These are phyloP conservation scores for Candida dendrica DNA, from an alignment of 805 yeast species.

Conservation along the genomic window DNA sequence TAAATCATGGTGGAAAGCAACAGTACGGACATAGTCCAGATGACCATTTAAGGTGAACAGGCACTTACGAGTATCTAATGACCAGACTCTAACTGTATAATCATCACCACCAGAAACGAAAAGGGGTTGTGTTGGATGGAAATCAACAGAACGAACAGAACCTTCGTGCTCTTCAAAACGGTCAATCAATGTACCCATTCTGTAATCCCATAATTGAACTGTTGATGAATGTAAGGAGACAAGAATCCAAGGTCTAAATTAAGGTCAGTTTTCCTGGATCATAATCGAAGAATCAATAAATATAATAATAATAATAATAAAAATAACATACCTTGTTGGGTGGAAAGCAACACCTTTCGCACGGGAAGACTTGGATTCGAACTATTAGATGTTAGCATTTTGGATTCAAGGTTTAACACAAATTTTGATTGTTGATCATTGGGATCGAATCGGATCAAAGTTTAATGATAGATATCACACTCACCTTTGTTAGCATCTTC, in stretches of 20 bases:
- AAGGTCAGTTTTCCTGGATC: background rate
- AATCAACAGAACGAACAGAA: constrained; percentile 90
- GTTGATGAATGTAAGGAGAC: constrained; percentile 95
- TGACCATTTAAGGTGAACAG: constrained; percentile 89
- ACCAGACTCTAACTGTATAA: constrained; percentile 93
- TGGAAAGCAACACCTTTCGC: constrained; percentile 98
- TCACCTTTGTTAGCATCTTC: constrained; percentile 77
- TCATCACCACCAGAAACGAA: constrained; percentile 98
- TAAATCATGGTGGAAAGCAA: constrained; percentile 87
- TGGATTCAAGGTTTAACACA: background rate
- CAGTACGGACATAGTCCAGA: constrained; percentile 91
- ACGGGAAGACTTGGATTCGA: constrained; percentile 95
- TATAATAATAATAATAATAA: background rate
- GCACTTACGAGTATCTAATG: constrained; percentile 83
- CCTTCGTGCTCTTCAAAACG: constrained; percentile 98
- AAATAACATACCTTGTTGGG: constrained; percentile 52
- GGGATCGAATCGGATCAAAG: background rate
- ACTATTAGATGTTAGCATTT: constrained; percentile 31
- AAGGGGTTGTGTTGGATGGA: constrained; percentile 97
- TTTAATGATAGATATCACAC: constrained; percentile 15
- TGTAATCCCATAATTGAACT: constrained; percentile 98
- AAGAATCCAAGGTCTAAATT: constrained; percentile 80
- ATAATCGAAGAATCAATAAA: too few species aligned
- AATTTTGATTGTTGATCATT: too few species aligned
- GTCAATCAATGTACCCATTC: constrained; percentile 97